phyloP scores from a whole-genome alignment of 345 rosid genomes.

The Sisymbrium irio region DNA sequence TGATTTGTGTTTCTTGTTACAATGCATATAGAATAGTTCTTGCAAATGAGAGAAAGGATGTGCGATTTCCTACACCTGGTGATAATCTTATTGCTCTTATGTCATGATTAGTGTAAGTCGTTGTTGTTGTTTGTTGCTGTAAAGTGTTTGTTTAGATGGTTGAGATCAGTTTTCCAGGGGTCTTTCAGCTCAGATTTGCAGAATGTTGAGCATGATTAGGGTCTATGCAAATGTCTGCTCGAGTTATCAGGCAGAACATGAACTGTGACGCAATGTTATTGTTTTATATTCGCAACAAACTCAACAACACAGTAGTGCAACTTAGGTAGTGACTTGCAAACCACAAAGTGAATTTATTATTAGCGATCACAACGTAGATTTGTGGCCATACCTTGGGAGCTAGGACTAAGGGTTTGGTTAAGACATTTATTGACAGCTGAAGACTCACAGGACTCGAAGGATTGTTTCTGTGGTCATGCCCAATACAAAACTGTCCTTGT shows the following conservation, averaged over 20 bases:
- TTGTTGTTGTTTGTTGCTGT: not conserved
- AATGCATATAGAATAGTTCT: not conserved
- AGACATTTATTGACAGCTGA: not conserved
- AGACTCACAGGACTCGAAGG: not conserved
- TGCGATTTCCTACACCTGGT: not conserved
- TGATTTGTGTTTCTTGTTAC: not conserved
- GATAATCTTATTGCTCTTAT: not conserved
- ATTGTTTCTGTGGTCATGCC: too few species aligned
- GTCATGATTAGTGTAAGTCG: not conserved
- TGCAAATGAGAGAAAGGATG: not conserved
- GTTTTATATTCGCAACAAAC: not conserved
- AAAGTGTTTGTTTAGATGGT: not conserved
- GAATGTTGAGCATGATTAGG: not conserved
- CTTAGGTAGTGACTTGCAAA: constrained; percentile 1
- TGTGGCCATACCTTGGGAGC: not conserved
- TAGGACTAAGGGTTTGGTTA: not conserved
- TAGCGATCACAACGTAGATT: not conserved
- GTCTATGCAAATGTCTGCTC: not conserved
- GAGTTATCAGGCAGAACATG: not conserved
- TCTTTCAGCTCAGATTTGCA: not conserved
- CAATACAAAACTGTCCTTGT: not conserved
- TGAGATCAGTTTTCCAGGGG: not conserved
- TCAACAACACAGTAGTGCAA: not conserved
- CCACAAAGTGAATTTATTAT: not conserved
- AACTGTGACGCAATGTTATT: not conserved